Evolutionary conservation across 2,329 filamentous ascomycete genomes (phyloP), one percentile per base, ranked within the genome.

Genomic region (Aspergillus spinulosporus): DNA sequence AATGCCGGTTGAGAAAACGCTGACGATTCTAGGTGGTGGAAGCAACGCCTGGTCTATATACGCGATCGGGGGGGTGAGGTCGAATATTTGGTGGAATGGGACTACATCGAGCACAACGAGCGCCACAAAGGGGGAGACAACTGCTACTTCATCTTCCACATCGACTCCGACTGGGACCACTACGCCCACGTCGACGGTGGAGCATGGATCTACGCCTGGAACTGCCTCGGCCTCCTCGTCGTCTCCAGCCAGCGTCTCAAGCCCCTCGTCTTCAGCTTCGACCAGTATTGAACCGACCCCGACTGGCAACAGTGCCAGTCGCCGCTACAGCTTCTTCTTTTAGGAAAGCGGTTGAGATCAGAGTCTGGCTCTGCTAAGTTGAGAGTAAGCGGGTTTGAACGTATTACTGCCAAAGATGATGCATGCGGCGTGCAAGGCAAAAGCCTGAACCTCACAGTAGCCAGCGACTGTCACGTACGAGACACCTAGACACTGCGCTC

Each of bases 321-420:
- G 51, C 4, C 51, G 51, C 12, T 29, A 48, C 29, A 54, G 36
- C 2, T 54, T 54, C 7, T 11, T 48, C 2, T 54, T 49, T 26
- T 49, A 29, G 6, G 32, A 34, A 34, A 49, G 39, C 4, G 14
- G 5, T 40, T 21, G 32, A 7, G 7, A 7, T 34, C 7, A 34
- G 11, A 11, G 6, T 34, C 32, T 11, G 11, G 11, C 6, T 7
- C 6, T 28, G 12, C 21, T 21, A 21, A 21, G 21, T 21, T 21
- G 21, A 21, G 21, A 21, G 21, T 21, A 21, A 21, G 21, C 21
- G 2, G 21, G 21, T 21, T 21, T 21, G 21, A 21, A 21, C 21
- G 21, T 21, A 21, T 21, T 21, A 21, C 21, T 21, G 21, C 21
- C 21, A 21, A 21, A 21, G 21, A 21, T 21, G 21, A 21, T 21